Conservation (phyloP, 2,329 filamentous ascomycete species). For the Metarhizium brunneum region DNA sequence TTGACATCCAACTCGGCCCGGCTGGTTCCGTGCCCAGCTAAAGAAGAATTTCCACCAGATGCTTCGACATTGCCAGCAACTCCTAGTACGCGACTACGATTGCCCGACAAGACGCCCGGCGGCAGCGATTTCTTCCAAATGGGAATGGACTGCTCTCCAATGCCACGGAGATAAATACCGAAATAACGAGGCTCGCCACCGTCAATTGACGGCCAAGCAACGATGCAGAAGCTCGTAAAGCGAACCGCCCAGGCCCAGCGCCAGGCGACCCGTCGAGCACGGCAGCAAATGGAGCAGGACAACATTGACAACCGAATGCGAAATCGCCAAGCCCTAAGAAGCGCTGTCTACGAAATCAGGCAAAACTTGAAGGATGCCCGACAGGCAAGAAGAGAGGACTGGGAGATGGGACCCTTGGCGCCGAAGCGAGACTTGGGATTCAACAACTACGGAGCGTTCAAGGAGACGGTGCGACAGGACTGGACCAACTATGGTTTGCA, state of each 20-base stretch:
- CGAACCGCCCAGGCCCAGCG: slow-evolving; percentile 58
- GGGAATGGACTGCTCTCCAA: neutral
- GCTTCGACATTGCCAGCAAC: neutral
- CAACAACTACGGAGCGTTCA: slow-evolving; percentile 49
- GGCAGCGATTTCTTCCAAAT: neutral
- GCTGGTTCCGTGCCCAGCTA: slow-evolving; percentile 1
- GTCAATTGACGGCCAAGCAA: slow-evolving; percentile 1
- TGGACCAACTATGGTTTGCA: slow-evolving; percentile 23
- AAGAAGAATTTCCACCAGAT: slow-evolving; percentile 2
- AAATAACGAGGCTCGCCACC: neutral
- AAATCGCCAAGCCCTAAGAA: slow-evolving; percentile 21
- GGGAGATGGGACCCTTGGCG: slow-evolving; percentile 66
- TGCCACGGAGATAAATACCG: neutral
- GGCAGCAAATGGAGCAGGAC: slow-evolving; percentile 27
- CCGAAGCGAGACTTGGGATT: slow-evolving; percentile 65
- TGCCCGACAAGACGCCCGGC: neutral
- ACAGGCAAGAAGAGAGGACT: slow-evolving; percentile 60
- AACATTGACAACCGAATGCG: slow-evolving; percentile 18
- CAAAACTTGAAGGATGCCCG: slow-evolving; percentile 30
- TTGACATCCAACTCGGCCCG: neutral
- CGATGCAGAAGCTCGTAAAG: slow-evolving; percentile 63
- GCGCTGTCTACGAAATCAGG: slow-evolving; percentile 22
- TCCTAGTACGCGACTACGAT: neutral
- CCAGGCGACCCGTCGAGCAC: slow-evolving; percentile 43
- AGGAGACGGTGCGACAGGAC: slow-evolving; percentile 26